Percentiles rank a stretch among this genome's conserved stretches.
phyloP scores from a whole-genome alignment of 305 asterid species.

The Stenogyne calaminthoides region DNA sequence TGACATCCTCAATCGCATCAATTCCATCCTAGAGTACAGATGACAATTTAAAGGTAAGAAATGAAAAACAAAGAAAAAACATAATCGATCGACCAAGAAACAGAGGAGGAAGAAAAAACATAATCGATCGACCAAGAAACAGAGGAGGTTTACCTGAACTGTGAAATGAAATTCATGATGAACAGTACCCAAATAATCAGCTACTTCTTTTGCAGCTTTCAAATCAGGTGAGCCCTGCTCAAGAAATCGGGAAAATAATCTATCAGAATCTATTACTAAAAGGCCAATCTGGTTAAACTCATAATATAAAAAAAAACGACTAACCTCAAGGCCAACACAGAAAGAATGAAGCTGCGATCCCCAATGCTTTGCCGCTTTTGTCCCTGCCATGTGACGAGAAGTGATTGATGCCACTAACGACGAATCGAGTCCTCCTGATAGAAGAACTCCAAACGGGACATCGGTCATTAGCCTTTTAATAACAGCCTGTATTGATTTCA shows the following conservation, averaged over 20 bases:
- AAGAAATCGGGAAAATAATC: not conserved
- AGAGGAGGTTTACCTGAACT: conserved; percentile 64
- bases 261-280: not conserved
- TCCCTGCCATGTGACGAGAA: conserved; percentile 79
- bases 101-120: not conserved
- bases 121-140: not conserved
- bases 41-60: not conserved
- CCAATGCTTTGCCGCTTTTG: conserved; percentile 91
- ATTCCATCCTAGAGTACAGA: conserved; percentile 75
- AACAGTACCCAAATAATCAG: conserved; percentile 88
- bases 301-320: conserved; percentile 9
- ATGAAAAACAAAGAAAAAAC: not conserved
- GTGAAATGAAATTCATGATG: conserved; percentile 96
- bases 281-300: not conserved
- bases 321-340: conserved; percentile 96
- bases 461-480: conserved; percentile 94
- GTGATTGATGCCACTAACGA: conserved; percentile 91
- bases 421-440: conserved; percentile 98
- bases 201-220: conserved; percentile 91
- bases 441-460: conserved; percentile 94
- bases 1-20: conserved; percentile 98
- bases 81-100: not conserved
- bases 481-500: conserved; percentile 65
- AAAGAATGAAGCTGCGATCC: conserved; percentile 95
- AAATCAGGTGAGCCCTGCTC: conserved; percentile 95